Conservation (phyloP, 768 basidiomycete genomes). For the Amanita jacksonii region DNA sequence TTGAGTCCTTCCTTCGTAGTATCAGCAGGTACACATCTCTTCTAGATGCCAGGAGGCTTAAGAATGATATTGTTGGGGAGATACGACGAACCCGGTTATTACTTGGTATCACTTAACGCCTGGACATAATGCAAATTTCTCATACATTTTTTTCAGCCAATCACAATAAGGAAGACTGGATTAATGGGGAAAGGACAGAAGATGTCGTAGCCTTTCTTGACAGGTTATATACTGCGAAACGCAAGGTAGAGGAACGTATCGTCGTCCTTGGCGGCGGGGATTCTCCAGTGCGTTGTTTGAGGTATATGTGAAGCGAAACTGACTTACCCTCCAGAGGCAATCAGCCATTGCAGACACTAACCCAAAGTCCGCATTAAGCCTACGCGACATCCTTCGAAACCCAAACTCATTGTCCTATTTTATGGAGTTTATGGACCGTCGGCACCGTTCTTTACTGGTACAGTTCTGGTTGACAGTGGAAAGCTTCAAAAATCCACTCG, state of each 20-base stretch:
- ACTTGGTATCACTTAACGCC: constrained; percentile 39
- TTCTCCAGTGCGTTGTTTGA: constrained; percentile 37
- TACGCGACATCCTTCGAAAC: constrained; percentile 78
- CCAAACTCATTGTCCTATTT: constrained; percentile 90
- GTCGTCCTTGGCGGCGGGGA: constrained; percentile 63
- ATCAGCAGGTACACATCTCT: constrained; percentile 76
- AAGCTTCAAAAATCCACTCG: constrained; percentile 94
- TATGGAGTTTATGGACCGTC: constrained; percentile 98
- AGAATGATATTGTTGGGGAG: constrained; percentile 91
- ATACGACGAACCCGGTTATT: constrained; percentile 70
- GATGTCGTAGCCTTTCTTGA: constrained; percentile 83
- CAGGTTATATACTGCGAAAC: constrained; percentile 81
- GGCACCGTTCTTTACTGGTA: constrained; percentile 72
- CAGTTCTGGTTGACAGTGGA: constrained; percentile 98
- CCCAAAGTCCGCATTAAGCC: constrained; percentile 40
- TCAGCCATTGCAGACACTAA: constrained; percentile 31
- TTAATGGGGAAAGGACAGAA: constrained; percentile 77
- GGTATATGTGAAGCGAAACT: neutral
- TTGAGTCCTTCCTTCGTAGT: constrained; percentile 85
- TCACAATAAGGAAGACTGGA: constrained; percentile 84
- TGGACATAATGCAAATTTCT: neutral
- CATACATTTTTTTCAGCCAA: constrained; percentile 38
- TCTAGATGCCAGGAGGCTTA: constrained; percentile 80
- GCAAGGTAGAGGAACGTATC: constrained; percentile 81
- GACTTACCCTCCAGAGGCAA: constrained; percentile 22